Evolutionary conservation across 495 filamentous ascomycete genomes (phyloP), one percentile per base, ranked within the genome.

Genomic region (Poronia punctata): DNA sequence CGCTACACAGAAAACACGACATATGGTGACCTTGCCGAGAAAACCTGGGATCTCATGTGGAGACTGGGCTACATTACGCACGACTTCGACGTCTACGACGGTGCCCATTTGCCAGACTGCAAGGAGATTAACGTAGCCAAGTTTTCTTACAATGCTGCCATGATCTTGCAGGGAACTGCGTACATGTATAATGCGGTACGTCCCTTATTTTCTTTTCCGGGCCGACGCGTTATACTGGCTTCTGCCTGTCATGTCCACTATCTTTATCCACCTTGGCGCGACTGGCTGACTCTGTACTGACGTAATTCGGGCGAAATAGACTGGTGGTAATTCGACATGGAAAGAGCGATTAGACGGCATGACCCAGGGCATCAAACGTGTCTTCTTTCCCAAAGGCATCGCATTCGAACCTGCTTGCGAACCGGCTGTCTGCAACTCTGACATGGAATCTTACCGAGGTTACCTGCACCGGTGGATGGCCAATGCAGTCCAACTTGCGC

Each of bases 371-470:
- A 61, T 64, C 1, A 45, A 55, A 11, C 39, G 56, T 7, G 53
- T 66, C 32, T 75, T 76, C 55, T 72, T 68, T 40, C 49, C 64
- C n/a, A 57, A 62, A 24, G 50, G 60, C 11, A 48, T 68, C 12
- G 63, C 71, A 34, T 66, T 63, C 33, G 80, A 84, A 47, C 57
- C 68, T 7, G 67, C 72, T 5, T 84, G 80, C 56, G 80, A 83
- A 50, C 49, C 66, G 0, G 50, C 45, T 12, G 62, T 53, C 3
- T 84, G 82, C 61, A 74, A 82, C 53, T 52, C 70, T 36, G 81
- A 86, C 48, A 75, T 80, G 57, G 66, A 72, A 26, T 75, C 77
- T 9, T 86, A 84, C 69, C 86, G 84, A 55, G 79, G 79, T 22
- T 80, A 79, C 36, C 64, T 82, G 20, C 57, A 75, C 7, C 72